phyloP scores from a whole-genome alignment of 2,329 filamentous ascomycete genomes.

The Talaromyces sp. region DNA sequence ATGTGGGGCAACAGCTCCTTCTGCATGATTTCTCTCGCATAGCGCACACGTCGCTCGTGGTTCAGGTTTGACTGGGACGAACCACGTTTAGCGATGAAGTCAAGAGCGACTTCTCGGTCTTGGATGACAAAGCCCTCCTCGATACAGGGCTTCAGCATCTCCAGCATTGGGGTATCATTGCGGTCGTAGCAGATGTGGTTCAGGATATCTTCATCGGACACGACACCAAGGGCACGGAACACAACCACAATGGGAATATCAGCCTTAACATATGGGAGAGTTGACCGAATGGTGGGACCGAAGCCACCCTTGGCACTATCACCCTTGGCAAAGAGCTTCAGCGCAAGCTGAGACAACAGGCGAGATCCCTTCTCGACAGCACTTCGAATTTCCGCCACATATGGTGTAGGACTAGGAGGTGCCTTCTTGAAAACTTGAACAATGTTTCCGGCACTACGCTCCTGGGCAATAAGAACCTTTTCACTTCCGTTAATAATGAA shows the following conservation, averaged over 20 bases:
- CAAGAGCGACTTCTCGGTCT: conserved; percentile 88
- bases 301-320: conserved; percentile 77
- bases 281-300: conserved; percentile 85
- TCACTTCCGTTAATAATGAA: conserved; percentile 99
- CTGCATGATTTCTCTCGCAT: conserved; percentile 91
- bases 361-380: conserved; percentile 95
- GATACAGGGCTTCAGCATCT: conserved; percentile 95
- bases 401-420: conserved; percentile 85
- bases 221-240: conserved; percentile 91
- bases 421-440: conserved; percentile 99
- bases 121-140: conserved; percentile 97
- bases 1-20: conserved; percentile 97
- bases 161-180: conserved; percentile 93
- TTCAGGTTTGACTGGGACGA: conserved; percentile 70
- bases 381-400: conserved; percentile 93
- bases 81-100: conserved; percentile 93
- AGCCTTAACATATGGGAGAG: conserved; percentile 88
- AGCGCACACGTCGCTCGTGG: conserved; percentile 84
- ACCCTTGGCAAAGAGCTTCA: conserved; percentile 87
- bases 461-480: conserved; percentile 97
- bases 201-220: conserved; percentile 96
- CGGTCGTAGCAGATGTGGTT: conserved; percentile 97
- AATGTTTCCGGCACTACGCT: conserved; percentile 96
- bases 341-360: conserved; percentile 86
- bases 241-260: conserved; percentile 94